Base-by-base conservation (phyloP, 441 rosid species). In the Capsella rubella region DNA sequence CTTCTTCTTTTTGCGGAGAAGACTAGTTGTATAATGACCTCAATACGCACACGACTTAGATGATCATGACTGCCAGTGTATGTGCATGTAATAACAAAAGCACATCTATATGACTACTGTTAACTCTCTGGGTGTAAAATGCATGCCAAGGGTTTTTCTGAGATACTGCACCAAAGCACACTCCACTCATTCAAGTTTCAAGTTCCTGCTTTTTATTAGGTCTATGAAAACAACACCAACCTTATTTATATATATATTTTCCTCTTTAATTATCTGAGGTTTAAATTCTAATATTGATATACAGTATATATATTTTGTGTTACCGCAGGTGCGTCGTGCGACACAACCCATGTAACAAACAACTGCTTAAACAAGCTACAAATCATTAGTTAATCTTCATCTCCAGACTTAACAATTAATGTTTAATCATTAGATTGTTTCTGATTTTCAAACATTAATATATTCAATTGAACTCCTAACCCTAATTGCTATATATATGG, bases 71-170 rank as follows among this genome's bases (percentile, higher is more conserved):
- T 40, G 53, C 13, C 7, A n/a, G 59, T 29, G 37, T 29, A 45
- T 54, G 27, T 72, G 40, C 77, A 47, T 73, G 65, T 56, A 27
- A 7, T 46, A 27, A 47, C 40, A 73, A 73, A 6, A 37, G 35
- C 31, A 73, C n/a, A 5, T 55, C 13, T 66, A 35, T 42, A 35
- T 42, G 46, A 52, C 45, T 13, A 39, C 43, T 69, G 21, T 58
- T 35, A 16, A 55, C 69, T 72, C 43, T 21, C 31, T 71, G 25
- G 39, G 18, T 40, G 54, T 51, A 27, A 14, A 32, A 25, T 25
- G 71, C 50, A 25, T 25, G 71, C 50, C 39, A 35, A 32, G 12
- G 31, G 29, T 11, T 39, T 42, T 13, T 5, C 11, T 34, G 34
- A 54, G 35, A 60, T 40, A 55, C 61, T 16, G 18, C 18, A 16